A percentile compares a stretch with the other conserved stretches of the same genome.
These are phyloP conservation scores for Exophiala xenobiotica DNA, from an alignment of 2,329 filamentous ascomycete genomes.

Conservation along the genomic window DNA sequence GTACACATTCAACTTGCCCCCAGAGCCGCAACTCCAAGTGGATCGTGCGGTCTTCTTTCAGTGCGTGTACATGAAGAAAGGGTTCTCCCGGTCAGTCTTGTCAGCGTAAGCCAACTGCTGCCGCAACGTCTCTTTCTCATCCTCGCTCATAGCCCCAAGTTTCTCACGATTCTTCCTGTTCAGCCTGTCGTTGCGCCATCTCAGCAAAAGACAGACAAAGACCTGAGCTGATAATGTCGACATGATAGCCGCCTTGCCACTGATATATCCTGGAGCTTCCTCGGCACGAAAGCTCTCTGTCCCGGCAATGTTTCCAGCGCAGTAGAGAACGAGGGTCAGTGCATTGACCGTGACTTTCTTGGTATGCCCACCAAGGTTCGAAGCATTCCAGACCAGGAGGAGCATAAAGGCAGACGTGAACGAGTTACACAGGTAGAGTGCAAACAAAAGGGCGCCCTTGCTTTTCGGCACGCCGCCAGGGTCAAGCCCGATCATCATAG, in stretches of 20 bases:
- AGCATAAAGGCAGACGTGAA: conserved; percentile 46
- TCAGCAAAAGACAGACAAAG: conserved; percentile 34
- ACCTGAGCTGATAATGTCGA: conserved; percentile 30
- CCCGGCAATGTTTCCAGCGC: conserved; percentile 45
- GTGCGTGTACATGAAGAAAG: conserved; percentile 34
- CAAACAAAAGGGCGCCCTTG: conserved; percentile 43
- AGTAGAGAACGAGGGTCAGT: conserved; percentile 44
- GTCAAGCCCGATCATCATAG: conserved; percentile 30
- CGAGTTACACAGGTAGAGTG: conserved; percentile 46
- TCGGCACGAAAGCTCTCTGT: conserved; percentile 44
- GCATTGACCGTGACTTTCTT: conserved; percentile 53
- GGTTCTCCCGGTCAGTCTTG: conserved; percentile 33
- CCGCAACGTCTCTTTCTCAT: conserved; percentile 29
- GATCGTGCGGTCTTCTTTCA: neutral
- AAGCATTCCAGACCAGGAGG: conserved; percentile 48
- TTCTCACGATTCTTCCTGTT: conserved; percentile 33
- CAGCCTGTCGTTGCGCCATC: conserved; percentile 34
- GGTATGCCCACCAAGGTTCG: conserved; percentile 49
- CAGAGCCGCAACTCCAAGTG: too few relatives aligned
- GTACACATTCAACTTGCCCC: too few relatives aligned
- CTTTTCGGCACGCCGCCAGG: conserved; percentile 39
- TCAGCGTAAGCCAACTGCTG: conserved; percentile 35
- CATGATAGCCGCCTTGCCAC: conserved; percentile 42
- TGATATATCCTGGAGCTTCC: conserved; percentile 44
- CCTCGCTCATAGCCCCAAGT: conserved; percentile 33